Evolutionary conservation across 2,329 filamentous ascomycete genomes (phyloP), one percentile per base, ranked within the genome.

Genomic region (Diatrype stigma): DNA sequence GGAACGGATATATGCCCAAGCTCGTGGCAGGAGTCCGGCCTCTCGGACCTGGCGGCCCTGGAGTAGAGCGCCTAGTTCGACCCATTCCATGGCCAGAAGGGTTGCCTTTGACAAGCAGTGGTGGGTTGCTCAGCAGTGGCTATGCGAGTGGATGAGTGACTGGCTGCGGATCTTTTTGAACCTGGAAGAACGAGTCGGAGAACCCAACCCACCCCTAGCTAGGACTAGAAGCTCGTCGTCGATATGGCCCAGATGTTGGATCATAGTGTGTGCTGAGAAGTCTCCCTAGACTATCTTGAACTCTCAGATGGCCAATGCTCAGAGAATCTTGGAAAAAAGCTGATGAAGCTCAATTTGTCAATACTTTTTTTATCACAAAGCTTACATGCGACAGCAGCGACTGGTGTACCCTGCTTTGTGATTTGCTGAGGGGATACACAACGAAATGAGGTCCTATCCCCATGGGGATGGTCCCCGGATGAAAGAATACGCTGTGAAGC

Each of bases 151-250:
- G 53, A 53, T 63, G 32, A 60, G 68, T 21, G 76, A 76, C 0
- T 81, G 76, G 76, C 59, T 74, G n/a, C n/a, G n/a, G n/a, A n/a
- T n/a, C n/a, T 6, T 81, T 78, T 56, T 82, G 79, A 78, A 73
- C 68, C 4, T 81, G 78, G 79, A 81, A 79, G 67, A 77, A 56
- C 35, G 55, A 61, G 50, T 74, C 55, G 52, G 68, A 60, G 42
- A 69, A 74, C 62, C n/a, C n/a, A n/a, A n/a, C n/a, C n/a, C n/a
- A n/a, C n/a, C n/a, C 73, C 68, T 58, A 61, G 70, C 42, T 76
- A 72, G 73, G 40, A 44, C 21, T 44, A 44, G 21, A 28, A 21
- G 21, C n/a, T 23, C 40, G 11, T 44, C 11, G 40, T 44, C 5
- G n/a, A 44, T 19, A 21, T 21, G 21, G 40, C 22, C 2, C 22